phyloP scores from a whole-genome alignment of 495 filamentous ascomycete species.

The Haplographium delicatum region DNA sequence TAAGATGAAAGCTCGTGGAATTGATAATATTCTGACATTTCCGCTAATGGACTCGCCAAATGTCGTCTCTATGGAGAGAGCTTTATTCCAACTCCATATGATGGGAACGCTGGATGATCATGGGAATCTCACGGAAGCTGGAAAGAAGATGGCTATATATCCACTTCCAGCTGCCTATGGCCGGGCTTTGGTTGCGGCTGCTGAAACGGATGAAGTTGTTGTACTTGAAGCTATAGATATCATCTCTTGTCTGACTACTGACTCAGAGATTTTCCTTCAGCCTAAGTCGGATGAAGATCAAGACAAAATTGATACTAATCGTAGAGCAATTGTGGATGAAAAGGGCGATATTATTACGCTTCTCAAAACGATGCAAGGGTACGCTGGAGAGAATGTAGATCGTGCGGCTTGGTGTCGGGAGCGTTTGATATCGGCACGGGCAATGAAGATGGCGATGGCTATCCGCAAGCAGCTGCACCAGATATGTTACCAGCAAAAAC shows the following conservation, averaged over 20 bases:
- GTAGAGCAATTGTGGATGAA: slow-evolving; percentile 67
- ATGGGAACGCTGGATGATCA: slow-evolving; percentile 70
- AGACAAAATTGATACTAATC: slow-evolving; percentile 66
- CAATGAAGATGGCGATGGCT: slow-evolving; percentile 68
- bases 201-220: slow-evolving; percentile 61
- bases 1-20: slow-evolving; percentile 88
- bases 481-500: slow-evolving; percentile 47
- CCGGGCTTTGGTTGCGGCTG: slow-evolving; percentile 76
- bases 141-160: slow-evolving; percentile 71
- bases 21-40: slow-evolving; percentile 77
- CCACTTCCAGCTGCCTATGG: slow-evolving; percentile 80
- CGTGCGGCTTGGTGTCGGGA: slow-evolving; percentile 71
- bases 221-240: slow-evolving; percentile 85
- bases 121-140: slow-evolving; percentile 68
- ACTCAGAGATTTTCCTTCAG: slow-evolving; percentile 82
- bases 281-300: slow-evolving; percentile 73
- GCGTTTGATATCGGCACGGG: slow-evolving; percentile 72
- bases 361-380: slow-evolving; percentile 75
- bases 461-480: slow-evolving; percentile 82
- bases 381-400: slow-evolving; percentile 68
- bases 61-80: slow-evolving; percentile 73
- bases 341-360: slow-evolving; percentile 91
- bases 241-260: slow-evolving; percentile 77
- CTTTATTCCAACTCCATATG: slow-evolving; percentile 70
- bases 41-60: slow-evolving; percentile 80